These are phyloP conservation scores for Pyrenophora graminea DNA, from an alignment of 2,329 filamentous ascomycete genomes.

Conservation along the genomic window DNA sequence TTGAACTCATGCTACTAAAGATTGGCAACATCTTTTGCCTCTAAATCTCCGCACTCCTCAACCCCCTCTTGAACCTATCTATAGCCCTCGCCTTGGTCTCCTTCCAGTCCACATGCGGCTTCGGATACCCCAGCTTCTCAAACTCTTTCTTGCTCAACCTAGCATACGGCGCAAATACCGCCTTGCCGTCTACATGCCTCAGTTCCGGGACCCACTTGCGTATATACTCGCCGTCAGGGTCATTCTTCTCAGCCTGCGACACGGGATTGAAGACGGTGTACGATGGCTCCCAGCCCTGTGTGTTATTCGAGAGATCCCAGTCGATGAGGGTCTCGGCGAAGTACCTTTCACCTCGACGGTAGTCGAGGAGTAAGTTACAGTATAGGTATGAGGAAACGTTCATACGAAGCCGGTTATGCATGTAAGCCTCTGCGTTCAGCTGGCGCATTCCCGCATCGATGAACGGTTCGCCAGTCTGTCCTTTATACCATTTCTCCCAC, in stretches of 20 bases:
- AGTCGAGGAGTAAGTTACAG: constrained; percentile 56
- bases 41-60: constrained; percentile 42
- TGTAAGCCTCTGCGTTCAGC: constrained; percentile 54
- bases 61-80: constrained; percentile 51
- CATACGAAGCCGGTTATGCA: constrained; percentile 59
- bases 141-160: constrained; percentile 53
- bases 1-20: too few relatives aligned
- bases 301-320: constrained; percentile 56
- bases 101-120: constrained; percentile 52
- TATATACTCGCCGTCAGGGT: constrained; percentile 47
- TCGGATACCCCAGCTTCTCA: constrained; percentile 53
- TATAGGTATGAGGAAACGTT: constrained; percentile 55
- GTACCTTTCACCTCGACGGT: constrained; percentile 55
- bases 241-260: constrained; percentile 45
- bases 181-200: constrained; percentile 51
- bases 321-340: constrained; percentile 57
- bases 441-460: constrained; percentile 59
- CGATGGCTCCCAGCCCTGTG: constrained; percentile 58
- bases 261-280: constrained; percentile 56
- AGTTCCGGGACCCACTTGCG: constrained; percentile 47
- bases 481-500: constrained; percentile 55
- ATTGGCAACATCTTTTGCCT: too few relatives aligned
- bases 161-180: constrained; percentile 54
- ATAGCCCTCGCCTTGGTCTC: constrained; percentile 50
- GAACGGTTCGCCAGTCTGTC: constrained; percentile 54